A percentile compares a stretch with the other conserved stretches of the same genome.
phyloP scores from a whole-genome alignment of 2,329 filamentous ascomycete species.

The Lasiodiplodia hormozganensis region DNA sequence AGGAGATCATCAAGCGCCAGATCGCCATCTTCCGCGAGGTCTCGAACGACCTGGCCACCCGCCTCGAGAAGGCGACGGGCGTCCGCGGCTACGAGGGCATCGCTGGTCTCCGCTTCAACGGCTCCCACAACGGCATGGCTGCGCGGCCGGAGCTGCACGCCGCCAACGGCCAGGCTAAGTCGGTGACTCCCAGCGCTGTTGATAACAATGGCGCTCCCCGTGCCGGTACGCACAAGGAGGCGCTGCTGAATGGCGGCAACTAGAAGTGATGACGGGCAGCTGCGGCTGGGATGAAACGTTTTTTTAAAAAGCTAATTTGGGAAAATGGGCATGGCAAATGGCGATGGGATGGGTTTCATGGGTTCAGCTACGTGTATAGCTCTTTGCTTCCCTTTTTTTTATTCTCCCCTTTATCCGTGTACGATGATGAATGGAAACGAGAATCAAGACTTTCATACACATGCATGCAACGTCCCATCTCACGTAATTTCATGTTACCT shows the following conservation, averaged over 20 bases:
- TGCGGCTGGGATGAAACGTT: too few relatives aligned
- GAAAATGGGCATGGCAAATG: too few relatives aligned
- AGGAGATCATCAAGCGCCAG: slow-evolving; percentile 69
- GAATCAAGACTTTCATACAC: too few relatives aligned
- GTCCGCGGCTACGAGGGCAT: slow-evolving; percentile 68
- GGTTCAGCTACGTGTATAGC: too few relatives aligned
- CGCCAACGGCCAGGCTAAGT: slow-evolving; percentile 59
- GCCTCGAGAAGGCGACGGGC: slow-evolving; percentile 68
- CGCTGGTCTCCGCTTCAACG: slow-evolving; percentile 62
- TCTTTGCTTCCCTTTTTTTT: too few relatives aligned
- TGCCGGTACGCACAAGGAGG: slow-evolving; percentile 50
- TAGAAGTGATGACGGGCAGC: too few relatives aligned
- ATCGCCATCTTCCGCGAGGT: slow-evolving; percentile 72
- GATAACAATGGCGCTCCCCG: slow-evolving; percentile 59
- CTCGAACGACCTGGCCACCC: slow-evolving; percentile 61
- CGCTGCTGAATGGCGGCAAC: neutral
- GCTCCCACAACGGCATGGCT: slow-evolving; percentile 67
- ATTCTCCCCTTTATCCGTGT: too few relatives aligned
- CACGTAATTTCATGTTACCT: too few relatives aligned
- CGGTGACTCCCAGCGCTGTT: slow-evolving; percentile 41
- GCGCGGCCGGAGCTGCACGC: slow-evolving; percentile 53
- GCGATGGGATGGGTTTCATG: too few relatives aligned
- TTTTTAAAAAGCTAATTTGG: too few relatives aligned
- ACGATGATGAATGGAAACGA: too few relatives aligned
- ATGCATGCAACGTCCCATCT: too few relatives aligned